A percentile compares a stretch with the other conserved stretches of the same genome.
phyloP scores from a whole-genome alignment of 106 monocot genomes.

The Apostasia shenzhenica region DNA sequence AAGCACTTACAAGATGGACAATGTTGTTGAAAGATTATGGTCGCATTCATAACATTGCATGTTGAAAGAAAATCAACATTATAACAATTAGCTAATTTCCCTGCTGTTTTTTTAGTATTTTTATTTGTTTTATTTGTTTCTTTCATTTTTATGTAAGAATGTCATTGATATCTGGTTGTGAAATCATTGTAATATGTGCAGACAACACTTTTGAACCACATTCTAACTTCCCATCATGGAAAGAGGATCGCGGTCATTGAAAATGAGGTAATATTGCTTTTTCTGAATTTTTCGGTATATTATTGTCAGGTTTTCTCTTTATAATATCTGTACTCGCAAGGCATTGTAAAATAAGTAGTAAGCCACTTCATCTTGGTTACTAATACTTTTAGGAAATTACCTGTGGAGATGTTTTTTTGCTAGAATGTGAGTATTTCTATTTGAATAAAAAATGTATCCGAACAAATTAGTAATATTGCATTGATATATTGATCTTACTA shows the following conservation, averaged over 20 bases:
- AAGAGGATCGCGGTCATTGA: conserved; percentile 93
- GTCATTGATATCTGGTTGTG: not conserved
- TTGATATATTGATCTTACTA: too few species aligned
- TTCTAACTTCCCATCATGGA: conserved; percentile 83
- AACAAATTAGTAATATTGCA: too few species aligned
- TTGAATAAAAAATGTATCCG: too few species aligned
- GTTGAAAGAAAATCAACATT: too few species aligned
- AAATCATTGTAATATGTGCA: conserved; percentile 19
- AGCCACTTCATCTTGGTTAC: not conserved
- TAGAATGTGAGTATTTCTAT: not conserved
- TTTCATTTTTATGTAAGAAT: not conserved
- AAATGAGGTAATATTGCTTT: conserved; percentile 58
- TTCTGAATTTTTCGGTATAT: not conserved
- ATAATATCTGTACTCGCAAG: not conserved
- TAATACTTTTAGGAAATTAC: not conserved
- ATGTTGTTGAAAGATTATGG: too few species aligned
- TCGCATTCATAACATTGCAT: too few species aligned
- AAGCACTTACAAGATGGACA: too few species aligned
- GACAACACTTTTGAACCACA: conserved; percentile 91
- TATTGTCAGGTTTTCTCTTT: not conserved
- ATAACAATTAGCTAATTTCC: too few species aligned
- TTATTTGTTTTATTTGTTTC: too few species aligned
- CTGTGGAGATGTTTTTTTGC: not conserved
- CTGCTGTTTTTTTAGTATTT: too few species aligned
- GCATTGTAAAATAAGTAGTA: not conserved